Evolutionary conservation across 176 grass and related monocot species (phyloP), one percentile per base, ranked within the genome.

Genomic region (Oryza coarctata): DNA sequence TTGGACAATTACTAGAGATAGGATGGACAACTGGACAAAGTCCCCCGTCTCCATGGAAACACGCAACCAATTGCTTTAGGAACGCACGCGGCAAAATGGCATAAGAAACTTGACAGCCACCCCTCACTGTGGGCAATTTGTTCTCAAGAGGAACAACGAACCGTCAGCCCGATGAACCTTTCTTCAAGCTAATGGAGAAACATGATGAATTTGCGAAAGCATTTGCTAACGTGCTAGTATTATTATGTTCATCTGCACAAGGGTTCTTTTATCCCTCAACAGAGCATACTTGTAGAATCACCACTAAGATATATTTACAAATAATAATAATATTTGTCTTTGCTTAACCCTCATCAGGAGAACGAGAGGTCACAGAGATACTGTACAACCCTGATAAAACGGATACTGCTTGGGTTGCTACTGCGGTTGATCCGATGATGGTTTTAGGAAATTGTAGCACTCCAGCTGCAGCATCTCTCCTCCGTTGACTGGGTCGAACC

Each of bases 401-500:
- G 29, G 22, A 39, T 44, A 7, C 12, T 34, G 9, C 30, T 81
- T 76, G 7, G 44, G 71, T 3, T 73, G 73, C 79, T 90, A 82
- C 12, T 90, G 82, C 3, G 6, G 84, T 55, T 82, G 80, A 28
- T 86, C 88, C 0, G 84, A 83, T 26, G 88, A 79, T 27, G 80
- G 68, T 88, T 99, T 99, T 34, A 99, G 70, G 81, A 96, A 99
- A 86, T 73, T 96, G 87, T 96, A 89, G 80, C 97, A 99, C 71
- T 94, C 93, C 68, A 99, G 84, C 85, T 94, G 97, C 28, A 74
- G 62, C 93, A 99, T 99, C 76, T 99, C 97, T 26, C 97, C 97
- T 71, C 93, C 93, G 11, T 76, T 88, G 3, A 80, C 68, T 0
- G 96, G 89, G 78, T 99, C 89, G 9, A 93, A 99, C 67, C 93